phyloP scores from a whole-genome alignment of 202 grass and related monocot genomes.

The Miscanthus sacchariflorus region DNA sequence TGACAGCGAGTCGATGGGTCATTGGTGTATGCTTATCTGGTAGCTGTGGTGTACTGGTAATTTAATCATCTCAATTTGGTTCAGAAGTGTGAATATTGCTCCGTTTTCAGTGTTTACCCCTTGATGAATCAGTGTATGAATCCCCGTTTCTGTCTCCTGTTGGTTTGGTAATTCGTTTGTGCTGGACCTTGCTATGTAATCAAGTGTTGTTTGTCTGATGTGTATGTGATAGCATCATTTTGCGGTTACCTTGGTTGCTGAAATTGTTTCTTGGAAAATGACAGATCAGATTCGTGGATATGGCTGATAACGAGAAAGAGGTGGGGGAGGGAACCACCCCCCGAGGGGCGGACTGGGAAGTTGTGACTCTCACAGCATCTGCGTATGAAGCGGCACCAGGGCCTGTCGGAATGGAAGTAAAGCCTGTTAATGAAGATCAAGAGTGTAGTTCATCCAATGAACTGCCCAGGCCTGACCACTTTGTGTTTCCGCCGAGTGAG shows the following conservation, averaged over 20 bases:
- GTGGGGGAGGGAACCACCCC: conserved; percentile 32
- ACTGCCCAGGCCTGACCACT: conserved; percentile 68
- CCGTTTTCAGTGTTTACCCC: not conserved
- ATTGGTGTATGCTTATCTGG: not conserved
- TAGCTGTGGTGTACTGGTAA: not conserved
- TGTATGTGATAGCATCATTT: not conserved
- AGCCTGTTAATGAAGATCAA: conserved; percentile 23
- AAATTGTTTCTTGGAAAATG: not conserved
- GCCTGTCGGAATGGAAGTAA: conserved; percentile 17
- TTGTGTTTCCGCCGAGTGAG: conserved; percentile 84
- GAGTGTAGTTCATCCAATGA: conserved; percentile 40
- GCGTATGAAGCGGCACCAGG: conserved; percentile 63
- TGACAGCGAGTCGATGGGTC: not conserved
- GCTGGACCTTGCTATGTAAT: not conserved
- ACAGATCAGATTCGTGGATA: conserved; percentile 31
- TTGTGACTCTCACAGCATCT: conserved; percentile 79
- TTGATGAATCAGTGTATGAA: not conserved
- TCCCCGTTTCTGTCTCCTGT: not conserved
- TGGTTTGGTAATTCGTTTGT: not conserved
- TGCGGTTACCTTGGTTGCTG: not conserved
- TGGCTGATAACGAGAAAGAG: conserved; percentile 64
- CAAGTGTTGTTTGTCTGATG: not conserved
- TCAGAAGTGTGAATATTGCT: no score
- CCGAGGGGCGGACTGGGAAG: conserved; percentile 77
- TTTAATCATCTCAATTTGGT: not conserved